These are phyloP conservation scores for Fistulinella staudtii DNA, from an alignment of 1,284 basidiomycete genomes.

Conservation along the genomic window DNA sequence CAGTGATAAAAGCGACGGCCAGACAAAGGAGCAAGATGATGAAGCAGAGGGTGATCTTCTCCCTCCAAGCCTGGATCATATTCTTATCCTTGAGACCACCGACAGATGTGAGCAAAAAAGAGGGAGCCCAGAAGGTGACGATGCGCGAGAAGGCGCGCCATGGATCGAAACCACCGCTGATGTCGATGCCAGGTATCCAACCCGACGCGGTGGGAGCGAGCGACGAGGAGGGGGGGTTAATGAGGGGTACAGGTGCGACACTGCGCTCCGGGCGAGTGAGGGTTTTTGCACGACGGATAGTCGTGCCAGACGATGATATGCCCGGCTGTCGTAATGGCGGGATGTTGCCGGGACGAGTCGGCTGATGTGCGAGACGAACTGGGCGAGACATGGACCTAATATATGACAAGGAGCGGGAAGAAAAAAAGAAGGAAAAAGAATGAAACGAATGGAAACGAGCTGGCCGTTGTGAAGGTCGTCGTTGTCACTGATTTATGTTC, in stretches of 20 bases:
- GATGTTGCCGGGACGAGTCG: conserved; percentile 45
- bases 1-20: conserved; percentile 87
- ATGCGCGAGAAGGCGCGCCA: conserved; percentile 83
- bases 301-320: conserved; percentile 50
- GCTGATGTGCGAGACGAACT: conserved; percentile 48
- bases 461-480: background rate
- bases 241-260: conserved; percentile 90
- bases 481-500: too few species aligned
- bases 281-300: conserved; percentile 85
- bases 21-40: conserved; percentile 80
- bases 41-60: conserved; percentile 93
- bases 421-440: conserved; percentile 9
- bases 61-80: conserved; percentile 91
- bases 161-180: conserved; percentile 53
- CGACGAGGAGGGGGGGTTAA: conserved; percentile 67
- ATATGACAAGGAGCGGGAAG: conserved; percentile 4
- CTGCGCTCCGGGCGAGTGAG: conserved; percentile 93
- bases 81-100: conserved; percentile 81
- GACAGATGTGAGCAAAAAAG: conserved; percentile 65
- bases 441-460: conserved; percentile 6
- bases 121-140: conserved; percentile 91
- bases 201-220: conserved; percentile 37
- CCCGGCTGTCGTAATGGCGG: conserved; percentile 55
- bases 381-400: conserved; percentile 38
- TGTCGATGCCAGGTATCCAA: conserved; percentile 26